Percentiles rank a stretch among this genome's conserved stretches.
These are phyloP conservation scores for Sugiyamaella paludigena DNA, from an alignment of 1,139 yeast genomes.

Conservation along the genomic window DNA sequence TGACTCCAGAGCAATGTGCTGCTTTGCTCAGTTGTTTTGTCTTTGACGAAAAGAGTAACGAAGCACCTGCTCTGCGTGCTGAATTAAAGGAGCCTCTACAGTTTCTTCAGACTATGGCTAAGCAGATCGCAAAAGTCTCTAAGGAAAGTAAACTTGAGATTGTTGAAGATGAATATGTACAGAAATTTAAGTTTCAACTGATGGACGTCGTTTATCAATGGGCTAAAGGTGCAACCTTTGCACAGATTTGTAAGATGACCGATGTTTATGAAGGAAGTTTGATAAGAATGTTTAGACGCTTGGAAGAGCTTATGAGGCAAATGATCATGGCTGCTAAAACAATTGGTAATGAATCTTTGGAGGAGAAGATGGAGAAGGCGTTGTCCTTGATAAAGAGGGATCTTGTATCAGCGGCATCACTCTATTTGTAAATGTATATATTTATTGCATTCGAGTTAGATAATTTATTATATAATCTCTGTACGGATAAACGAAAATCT, in stretches of 20 bases:
- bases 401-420: slow-evolving; percentile 92
- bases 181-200: slow-evolving; percentile 82
- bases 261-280: slow-evolving; percentile 97
- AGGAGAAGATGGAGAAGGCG: slow-evolving; percentile 85
- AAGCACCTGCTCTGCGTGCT: slow-evolving; percentile 77
- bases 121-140: slow-evolving; percentile 81
- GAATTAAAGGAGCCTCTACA: slow-evolving; percentile 88
- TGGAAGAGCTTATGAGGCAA: slow-evolving; percentile 91
- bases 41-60: slow-evolving; percentile 93
- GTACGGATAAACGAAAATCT: no score
- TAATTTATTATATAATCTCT: not conserved
- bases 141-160: slow-evolving; percentile 87
- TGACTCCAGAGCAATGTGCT: slow-evolving; percentile 87
- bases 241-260: slow-evolving; percentile 97
- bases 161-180: slow-evolving; percentile 87
- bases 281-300: slow-evolving; percentile 87
- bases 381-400: slow-evolving; percentile 88
- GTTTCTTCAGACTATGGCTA: slow-evolving; percentile 84
- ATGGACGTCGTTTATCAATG: slow-evolving; percentile 97
- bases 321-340: slow-evolving; percentile 87
- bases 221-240: slow-evolving; percentile 95
- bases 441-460: not conserved
- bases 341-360: slow-evolving; percentile 83
- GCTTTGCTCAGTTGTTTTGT: slow-evolving; percentile 91
- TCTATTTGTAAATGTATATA: slow-evolving; percentile 51